Evolutionary conservation across 306 rosid genomes (phyloP), one percentile per base, ranked within the genome.

Genomic region (Castanea sativa): DNA sequence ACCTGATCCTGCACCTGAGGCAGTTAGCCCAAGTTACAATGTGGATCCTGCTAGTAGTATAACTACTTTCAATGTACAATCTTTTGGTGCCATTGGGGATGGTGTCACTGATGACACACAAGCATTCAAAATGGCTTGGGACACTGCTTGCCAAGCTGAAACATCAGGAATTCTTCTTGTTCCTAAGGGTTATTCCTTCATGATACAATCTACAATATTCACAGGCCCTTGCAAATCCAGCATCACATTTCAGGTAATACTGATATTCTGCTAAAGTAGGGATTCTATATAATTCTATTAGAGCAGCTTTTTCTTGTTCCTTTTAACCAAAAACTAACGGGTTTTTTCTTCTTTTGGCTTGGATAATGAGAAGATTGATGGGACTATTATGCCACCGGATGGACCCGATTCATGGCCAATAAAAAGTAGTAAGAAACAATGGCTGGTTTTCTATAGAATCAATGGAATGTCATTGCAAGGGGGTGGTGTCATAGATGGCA

Each of bases 381-480:
- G 92, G 21, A 83, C 82, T 8, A 23, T 89, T 43, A 68, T 83
- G 85, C 83, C 96, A 1, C 93, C 93, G 3, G 93, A 86, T 43
- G 96, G 93, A 61, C 93, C 92, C 0, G 79, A 87, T 35, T 80
- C 91, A 18, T 91, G 93, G 96, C 87, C 92, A 3, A 53, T 7
- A 35, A 76, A 73, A 2, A 71, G 9, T 20, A 85, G 84, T 23
- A 85, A 65, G 72, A 79, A 72, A 55, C 89, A 89, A 33, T 87
- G 96, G 93, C 69, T 91, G 56, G 88, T 89, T 58, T 89, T 89
- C 87, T 84, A 88, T 67, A 82, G 85, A 83, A 82, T 89, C 55
- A 83, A 83, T 80, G 89, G 86, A 51, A 49, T 91, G 85, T 33
- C 79, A 35, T 45, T 86, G 88, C 69, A 79, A 71, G 92, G 93